phyloP scores from a whole-genome alignment of 129 eudicot species.

The Solidago caesia region DNA sequence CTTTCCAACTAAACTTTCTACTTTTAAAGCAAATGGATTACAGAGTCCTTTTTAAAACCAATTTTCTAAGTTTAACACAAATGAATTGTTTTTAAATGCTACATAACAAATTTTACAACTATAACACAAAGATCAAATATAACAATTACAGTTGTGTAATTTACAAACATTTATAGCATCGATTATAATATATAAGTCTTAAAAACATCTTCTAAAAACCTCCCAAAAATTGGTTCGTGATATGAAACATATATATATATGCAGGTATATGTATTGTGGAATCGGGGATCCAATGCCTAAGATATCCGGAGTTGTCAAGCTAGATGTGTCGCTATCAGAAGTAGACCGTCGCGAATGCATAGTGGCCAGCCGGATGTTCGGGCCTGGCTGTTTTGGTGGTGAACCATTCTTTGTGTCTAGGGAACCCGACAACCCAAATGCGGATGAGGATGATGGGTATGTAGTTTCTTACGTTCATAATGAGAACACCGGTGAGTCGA shows the following conservation, averaged over 20 bases:
- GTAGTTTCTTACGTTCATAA: conserved; percentile 59
- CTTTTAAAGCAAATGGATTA: too few species aligned
- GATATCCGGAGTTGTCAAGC: conserved; percentile 66
- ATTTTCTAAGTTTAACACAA: too few species aligned
- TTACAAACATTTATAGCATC: too few species aligned
- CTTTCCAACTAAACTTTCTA: too few species aligned
- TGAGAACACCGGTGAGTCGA: conserved; percentile 59
- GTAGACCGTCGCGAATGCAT: conserved; percentile 54
- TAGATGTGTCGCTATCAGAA: conserved; percentile 49
- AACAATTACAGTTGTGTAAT: too few species aligned
- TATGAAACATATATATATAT: background rate
- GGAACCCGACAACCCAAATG: conserved; percentile 44
- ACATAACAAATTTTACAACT: too few species aligned
- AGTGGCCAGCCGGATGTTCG: conserved; percentile 61
- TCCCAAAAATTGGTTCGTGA: background rate
- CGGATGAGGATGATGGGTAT: conserved; percentile 79
- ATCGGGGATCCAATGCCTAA: conserved; percentile 72
- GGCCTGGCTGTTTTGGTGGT: conserved; percentile 67
- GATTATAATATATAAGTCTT: too few species aligned
- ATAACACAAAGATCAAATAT: too few species aligned
- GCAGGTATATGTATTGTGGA: conserved; percentile 63
- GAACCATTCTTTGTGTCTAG: conserved; percentile 75
- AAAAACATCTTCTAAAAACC: too few species aligned
- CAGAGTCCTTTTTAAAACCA: too few species aligned
- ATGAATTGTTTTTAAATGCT: too few species aligned